phyloP scores from a whole-genome alignment of 2,329 filamentous ascomycete species.

The Metarhizium rileyi region DNA sequence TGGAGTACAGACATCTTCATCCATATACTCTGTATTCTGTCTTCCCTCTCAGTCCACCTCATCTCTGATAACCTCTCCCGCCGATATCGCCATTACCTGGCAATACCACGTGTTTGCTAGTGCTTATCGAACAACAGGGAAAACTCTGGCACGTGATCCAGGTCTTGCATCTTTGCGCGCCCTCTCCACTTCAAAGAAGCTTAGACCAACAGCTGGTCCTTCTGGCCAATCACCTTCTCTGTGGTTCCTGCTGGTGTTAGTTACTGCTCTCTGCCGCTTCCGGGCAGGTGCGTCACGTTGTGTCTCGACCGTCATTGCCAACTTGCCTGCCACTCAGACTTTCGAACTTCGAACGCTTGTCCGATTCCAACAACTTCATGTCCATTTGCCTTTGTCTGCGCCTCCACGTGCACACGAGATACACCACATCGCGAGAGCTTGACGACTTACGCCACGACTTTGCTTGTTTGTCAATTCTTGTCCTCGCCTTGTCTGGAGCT shows the following conservation, averaged over 20 bases:
- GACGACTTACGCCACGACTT: not conserved
- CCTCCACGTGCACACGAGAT: not conserved
- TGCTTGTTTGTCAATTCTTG: not conserved
- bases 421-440: not conserved
- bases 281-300: conserved; percentile 6
- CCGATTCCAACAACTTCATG: not conserved
- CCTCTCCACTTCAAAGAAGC: not conserved
- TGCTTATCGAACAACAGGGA: too few species aligned
- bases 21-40: too few species aligned
- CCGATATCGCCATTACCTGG: too few species aligned
- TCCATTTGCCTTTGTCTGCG: not conserved
- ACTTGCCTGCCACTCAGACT: not conserved
- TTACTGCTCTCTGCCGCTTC: conserved; percentile 1
- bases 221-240: not conserved
- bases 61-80: too few species aligned
- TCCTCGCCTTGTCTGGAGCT: not conserved
- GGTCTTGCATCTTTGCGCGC: not conserved
- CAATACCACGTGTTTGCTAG: too few species aligned
- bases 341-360: not conserved
- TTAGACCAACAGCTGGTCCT: not conserved
- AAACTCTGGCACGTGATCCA: conserved; percentile 1
- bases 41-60: too few species aligned
- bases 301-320: not conserved
- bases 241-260: not conserved
- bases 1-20: too few species aligned